Evolutionary conservation across 1,284 basidiomycete genomes (phyloP).

Genomic region (Moesziomyces globuligerus): DNA sequence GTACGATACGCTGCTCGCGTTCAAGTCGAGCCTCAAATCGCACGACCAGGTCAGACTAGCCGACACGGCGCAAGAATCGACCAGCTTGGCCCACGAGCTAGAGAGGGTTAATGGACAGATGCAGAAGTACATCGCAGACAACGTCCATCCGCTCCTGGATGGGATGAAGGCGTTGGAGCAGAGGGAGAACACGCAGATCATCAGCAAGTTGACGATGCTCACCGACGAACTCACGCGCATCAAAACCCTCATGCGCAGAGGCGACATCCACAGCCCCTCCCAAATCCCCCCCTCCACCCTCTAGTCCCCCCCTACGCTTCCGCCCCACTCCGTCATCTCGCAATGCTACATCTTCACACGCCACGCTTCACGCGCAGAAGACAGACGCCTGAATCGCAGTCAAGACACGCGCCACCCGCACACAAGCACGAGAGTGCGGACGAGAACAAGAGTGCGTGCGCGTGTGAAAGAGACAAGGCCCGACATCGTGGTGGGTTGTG

Average conservation of each 20-base stretch:
- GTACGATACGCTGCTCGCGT: constrained; percentile 18
- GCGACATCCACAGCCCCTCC: background rate
- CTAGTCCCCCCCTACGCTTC: too few species aligned
- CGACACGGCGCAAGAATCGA: background rate
- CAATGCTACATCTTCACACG: too few species aligned
- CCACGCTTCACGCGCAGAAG: too few species aligned
- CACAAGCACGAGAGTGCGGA: too few species aligned
- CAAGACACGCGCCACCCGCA: too few species aligned
- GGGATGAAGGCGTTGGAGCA: constrained; percentile 14
- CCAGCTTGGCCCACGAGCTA: constrained; percentile 8
- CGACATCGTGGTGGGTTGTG: too few species aligned
- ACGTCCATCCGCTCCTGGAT: constrained; percentile 19
- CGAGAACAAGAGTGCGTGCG: too few species aligned
- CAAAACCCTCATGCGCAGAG: constrained; percentile 38
- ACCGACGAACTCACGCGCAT: constrained; percentile 40
- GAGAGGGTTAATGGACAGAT: constrained; percentile 5
- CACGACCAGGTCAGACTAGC: constrained; percentile 1
- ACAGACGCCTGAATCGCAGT: too few species aligned
- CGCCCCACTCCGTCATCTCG: too few species aligned
- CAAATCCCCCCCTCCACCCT: constrained; percentile 10
- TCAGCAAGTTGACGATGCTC: constrained; percentile 8
- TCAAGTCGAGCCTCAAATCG: constrained; percentile 21
- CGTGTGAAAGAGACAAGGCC: too few species aligned
- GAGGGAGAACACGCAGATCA: constrained; percentile 17
- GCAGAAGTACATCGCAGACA: constrained; percentile 1